Evolutionary conservation across 345 rosid species (phyloP), one percentile per base, ranked within the genome.

Genomic region (Schrenkiella parvula): DNA sequence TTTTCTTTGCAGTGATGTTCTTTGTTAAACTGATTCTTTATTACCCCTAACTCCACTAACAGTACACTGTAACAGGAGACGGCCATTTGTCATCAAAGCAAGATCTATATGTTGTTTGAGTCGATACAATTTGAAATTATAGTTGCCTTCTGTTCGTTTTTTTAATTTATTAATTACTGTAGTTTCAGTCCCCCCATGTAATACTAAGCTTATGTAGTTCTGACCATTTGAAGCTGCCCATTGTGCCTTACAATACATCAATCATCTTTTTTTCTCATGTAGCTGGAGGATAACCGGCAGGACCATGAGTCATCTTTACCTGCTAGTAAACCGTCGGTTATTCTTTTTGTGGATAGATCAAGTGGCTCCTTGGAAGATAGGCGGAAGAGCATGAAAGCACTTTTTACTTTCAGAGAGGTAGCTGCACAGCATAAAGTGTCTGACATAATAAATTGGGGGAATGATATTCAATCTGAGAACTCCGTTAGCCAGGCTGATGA

Each of bases 331-430:
- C 90, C 96, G 18, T 95, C 95, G 0, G 63, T 88, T 39, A 82
- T 95, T 74, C 86, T 95, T 43, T 88, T 95, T 76, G 89, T 95
- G 71, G 99, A 91, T 75, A 88, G 96, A 83, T 88, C 84, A 64
- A 80, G 88, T 26, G 83, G 79, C 43, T 80, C 79, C 21, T 68
- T 72, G 75, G 86, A 87, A 71, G 81, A 75, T 46, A 88, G 87
- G 76, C 78, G 76, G 64, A 82, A 78, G 68, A 81, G 91, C 80
- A 79, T 67, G 77, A 86, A 84, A 75, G 95, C 91, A 73, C 93
- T 93, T 72, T 51, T 39, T 70, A 70, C 74, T 62, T 72, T 91
- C 74, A 79, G 97, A 85, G 81, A 86, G 70, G 78, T 93, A 68
- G 91, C 90, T 0, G 74, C 80, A 55, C 82, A 75, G 26, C 65